Percentiles rank a stretch among this genome's conserved stretches.
Conservation (phyloP, 2,329 filamentous ascomycete genomes). For the Pseudopyrenochaeta lycopersici region DNA sequence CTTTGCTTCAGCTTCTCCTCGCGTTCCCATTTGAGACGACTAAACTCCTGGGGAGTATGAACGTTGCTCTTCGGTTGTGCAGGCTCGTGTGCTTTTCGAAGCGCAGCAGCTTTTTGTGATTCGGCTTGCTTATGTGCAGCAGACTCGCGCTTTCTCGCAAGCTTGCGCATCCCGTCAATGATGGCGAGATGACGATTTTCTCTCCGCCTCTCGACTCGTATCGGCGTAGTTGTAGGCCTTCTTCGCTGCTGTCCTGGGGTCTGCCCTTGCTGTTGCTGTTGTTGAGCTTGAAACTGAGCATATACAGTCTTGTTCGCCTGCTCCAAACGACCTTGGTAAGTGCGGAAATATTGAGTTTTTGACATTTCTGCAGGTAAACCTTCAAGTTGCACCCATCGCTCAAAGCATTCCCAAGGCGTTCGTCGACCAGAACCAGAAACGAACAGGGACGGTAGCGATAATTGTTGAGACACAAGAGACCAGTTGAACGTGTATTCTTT, state of each 20-base stretch:
- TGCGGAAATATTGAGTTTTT: slow-evolving; percentile 94
- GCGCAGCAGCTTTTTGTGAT: slow-evolving; percentile 71
- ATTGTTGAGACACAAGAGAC: slow-evolving; percentile 87
- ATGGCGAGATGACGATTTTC: slow-evolving; percentile 87
- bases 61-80: slow-evolving; percentile 66
- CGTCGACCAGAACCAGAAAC: slow-evolving; percentile 87
- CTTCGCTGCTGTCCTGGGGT: slow-evolving; percentile 65
- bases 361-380: slow-evolving; percentile 91
- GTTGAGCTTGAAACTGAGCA: slow-evolving; percentile 65
- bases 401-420: slow-evolving; percentile 98
- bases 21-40: slow-evolving; percentile 84
- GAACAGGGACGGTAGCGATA: slow-evolving; percentile 78
- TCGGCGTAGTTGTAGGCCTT: slow-evolving; percentile 73
- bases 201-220: slow-evolving; percentile 85
- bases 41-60: slow-evolving; percentile 89
- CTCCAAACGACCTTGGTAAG: slow-evolving; percentile 70
- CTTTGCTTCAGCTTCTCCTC: slow-evolving; percentile 72
- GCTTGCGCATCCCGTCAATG: slow-evolving; percentile 93
- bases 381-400: slow-evolving; percentile 93
- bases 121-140: slow-evolving; percentile 88
- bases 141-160: slow-evolving; percentile 93
- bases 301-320: slow-evolving; percentile 68
- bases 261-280: slow-evolving; percentile 62
- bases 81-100: slow-evolving; percentile 81
- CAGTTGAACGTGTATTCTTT: slow-evolving; percentile 97